phyloP scores from a whole-genome alignment of 495 filamentous ascomycete genomes.

The Trichoderma erinaceum region DNA sequence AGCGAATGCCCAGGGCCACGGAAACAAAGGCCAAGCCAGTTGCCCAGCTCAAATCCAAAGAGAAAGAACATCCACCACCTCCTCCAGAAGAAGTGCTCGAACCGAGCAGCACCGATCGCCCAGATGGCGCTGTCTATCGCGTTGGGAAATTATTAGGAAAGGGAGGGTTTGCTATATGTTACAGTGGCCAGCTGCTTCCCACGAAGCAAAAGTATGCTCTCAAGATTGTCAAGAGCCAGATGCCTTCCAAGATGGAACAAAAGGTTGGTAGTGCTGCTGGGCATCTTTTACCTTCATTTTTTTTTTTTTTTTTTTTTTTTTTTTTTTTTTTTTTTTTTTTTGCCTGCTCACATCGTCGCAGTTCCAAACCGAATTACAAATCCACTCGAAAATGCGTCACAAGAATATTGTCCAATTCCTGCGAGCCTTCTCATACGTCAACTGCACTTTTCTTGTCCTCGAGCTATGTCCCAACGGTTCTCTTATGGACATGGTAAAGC shows the following conservation, averaged over 20 bases:
- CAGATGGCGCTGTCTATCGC: slow-evolving; percentile 69
- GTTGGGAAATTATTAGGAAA: slow-evolving; percentile 83
- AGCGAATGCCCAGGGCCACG: slow-evolving; percentile 36
- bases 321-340: no score
- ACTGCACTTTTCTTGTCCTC: slow-evolving; percentile 86
- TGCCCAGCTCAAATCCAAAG: slow-evolving; percentile 50
- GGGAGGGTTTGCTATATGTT: slow-evolving; percentile 93
- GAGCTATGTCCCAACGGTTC: slow-evolving; percentile 94
- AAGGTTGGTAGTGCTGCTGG: slow-evolving; percentile 57
- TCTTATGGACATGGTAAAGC: slow-evolving; percentile 96
- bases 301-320: background rate
- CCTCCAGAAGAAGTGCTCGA: slow-evolving; percentile 73
- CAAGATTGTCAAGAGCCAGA: slow-evolving; percentile 86
- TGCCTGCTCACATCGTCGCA: slow-evolving; percentile 40
- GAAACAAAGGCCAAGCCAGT: slow-evolving; percentile 51
- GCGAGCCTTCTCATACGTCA: slow-evolving; percentile 83
- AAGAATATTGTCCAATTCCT: slow-evolving; percentile 91
- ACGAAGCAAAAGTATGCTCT: slow-evolving; percentile 67
- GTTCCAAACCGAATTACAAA: slow-evolving; percentile 97
- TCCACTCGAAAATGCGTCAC: slow-evolving; percentile 95
- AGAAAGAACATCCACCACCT: slow-evolving; percentile 69
- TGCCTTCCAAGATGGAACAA: slow-evolving; percentile 74
- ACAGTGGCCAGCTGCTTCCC: slow-evolving; percentile 60
- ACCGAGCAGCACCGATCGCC: slow-evolving; percentile 53
- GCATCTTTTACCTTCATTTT: background rate